Percentiles rank a stretch among this genome's conserved stretches.
These are phyloP conservation scores for Trichomonas tenax DNA, from an alignment of 208 protist species.

Conservation along the genomic window DNA sequence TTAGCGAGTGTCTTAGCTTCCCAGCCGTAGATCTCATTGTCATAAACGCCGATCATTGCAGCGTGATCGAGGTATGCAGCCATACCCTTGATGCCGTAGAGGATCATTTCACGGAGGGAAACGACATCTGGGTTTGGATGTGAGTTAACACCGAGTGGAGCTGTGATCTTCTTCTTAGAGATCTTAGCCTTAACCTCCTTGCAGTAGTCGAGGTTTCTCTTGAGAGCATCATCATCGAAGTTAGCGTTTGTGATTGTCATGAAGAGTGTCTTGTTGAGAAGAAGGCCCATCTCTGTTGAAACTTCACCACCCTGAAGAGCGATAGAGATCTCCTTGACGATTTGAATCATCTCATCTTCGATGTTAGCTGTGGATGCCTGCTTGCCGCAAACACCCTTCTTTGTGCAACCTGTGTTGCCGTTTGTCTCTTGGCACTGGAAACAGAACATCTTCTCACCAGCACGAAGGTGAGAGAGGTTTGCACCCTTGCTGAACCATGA, in stretches of 20 bases:
- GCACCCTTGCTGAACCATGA: too few relatives aligned
- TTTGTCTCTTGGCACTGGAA: constrained; percentile 1
- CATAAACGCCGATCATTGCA: background rate
- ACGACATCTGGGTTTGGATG: background rate
- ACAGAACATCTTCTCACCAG: background rate
- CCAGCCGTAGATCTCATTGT: background rate
- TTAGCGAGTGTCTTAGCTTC: background rate
- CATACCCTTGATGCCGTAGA: background rate
- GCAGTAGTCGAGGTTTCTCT: background rate
- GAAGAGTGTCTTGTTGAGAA: background rate
- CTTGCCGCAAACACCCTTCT: background rate
- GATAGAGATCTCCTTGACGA: background rate
- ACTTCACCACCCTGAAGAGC: background rate
- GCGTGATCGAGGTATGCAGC: background rate
- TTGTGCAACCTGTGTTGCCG: background rate
- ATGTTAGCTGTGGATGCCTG: background rate
- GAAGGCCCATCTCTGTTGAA: background rate
- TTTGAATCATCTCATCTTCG: background rate
- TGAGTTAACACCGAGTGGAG: background rate
- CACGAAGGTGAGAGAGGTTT: background rate
- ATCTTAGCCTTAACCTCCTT: background rate
- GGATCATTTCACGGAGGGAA: background rate
- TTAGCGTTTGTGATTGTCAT: background rate
- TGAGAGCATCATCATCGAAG: background rate
- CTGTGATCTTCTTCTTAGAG: background rate